A percentile compares a stretch with the other conserved stretches of the same genome.
Conservation (phyloP, 371 early-diverging fungal species). For the Lichtheimia ornata region DNA sequence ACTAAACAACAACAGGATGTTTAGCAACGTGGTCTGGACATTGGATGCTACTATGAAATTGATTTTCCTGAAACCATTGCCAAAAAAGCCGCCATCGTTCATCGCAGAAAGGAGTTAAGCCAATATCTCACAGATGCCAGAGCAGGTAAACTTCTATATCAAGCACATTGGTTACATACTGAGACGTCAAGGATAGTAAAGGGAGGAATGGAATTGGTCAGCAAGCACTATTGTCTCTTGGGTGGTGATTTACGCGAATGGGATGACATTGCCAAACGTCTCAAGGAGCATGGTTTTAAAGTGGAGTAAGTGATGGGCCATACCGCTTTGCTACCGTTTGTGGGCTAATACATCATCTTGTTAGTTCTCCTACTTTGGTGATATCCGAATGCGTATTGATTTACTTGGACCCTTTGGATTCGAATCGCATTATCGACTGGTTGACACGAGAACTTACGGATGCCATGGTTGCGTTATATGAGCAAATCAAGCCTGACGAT, state of each 20-base stretch:
- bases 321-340: background rate
- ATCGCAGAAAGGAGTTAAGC: constrained; percentile 26
- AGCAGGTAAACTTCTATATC: too few species aligned
- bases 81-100: constrained; percentile 74
- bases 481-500: constrained; percentile 89
- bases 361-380: constrained; percentile 80
- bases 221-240: constrained; percentile 68
- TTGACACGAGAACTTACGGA: constrained; percentile 50
- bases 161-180: too few species aligned
- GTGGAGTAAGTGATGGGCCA: constrained; percentile 32
- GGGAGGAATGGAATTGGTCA: constrained; percentile 77
- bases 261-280: constrained; percentile 52
- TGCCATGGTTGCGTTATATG: constrained; percentile 78
- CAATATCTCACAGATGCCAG: background rate
- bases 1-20: background rate
- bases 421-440: constrained; percentile 73
- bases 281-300: constrained; percentile 73
- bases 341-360: background rate
- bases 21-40: background rate
- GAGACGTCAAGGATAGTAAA: constrained; percentile 29
- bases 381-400: constrained; percentile 93
- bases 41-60: constrained; percentile 78
- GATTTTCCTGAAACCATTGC: constrained; percentile 88
- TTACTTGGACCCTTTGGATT: constrained; percentile 72
- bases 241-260: constrained; percentile 83